Evolutionary conservation across 768 basidiomycete species (phyloP), one percentile per base, ranked within the genome.

Genomic region (Pisolithus microcarpus): DNA sequence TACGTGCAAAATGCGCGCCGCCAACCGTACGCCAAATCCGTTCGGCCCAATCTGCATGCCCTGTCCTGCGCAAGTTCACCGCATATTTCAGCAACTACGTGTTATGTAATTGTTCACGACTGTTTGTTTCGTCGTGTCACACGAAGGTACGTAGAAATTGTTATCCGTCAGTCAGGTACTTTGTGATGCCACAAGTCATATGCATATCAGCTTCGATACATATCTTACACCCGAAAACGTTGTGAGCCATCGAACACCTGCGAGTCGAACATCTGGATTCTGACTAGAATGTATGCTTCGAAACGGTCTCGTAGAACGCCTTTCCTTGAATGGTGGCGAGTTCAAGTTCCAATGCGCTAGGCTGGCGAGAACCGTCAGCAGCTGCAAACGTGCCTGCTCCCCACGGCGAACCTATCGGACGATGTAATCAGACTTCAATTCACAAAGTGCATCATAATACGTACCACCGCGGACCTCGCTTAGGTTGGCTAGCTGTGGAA

Each of bases 301-400:
- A 71, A 38, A 82, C 65, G 18, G 58, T 63, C 16, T 73, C 60
- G 60, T 73, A 81, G 66, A 85, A 85, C 13, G 65, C 53, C 45
- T 63, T 61, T 49, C 83, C 84, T 56, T 85, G 83, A 38, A 72
- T 65, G 10, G 48, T 56, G 5, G 79, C 80, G 9, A 84, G 60
- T 52, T 76, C 70, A 28, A 75, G 65, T 60, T 86, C 84, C 24
- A 78, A 71, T 5, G 61, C 49, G 8, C 68, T 61, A 1, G 82
- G 80, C 53, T 72, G 63, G 52, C 82, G 78, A 6, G 65, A 57
- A 4, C 80, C 81, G 48, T 71, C 65, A 2, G 59, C 36, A 1
- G 66, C 74, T 30, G 81, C 74, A 54, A 76, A 75, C 10, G 84
- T 83, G 21, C 84, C 85, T 21, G 87, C 84, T 39, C 88, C 89